These are phyloP conservation scores for Butyriboletus loyo DNA, from an alignment of 768 basidiomycete genomes.

Conservation along the genomic window DNA sequence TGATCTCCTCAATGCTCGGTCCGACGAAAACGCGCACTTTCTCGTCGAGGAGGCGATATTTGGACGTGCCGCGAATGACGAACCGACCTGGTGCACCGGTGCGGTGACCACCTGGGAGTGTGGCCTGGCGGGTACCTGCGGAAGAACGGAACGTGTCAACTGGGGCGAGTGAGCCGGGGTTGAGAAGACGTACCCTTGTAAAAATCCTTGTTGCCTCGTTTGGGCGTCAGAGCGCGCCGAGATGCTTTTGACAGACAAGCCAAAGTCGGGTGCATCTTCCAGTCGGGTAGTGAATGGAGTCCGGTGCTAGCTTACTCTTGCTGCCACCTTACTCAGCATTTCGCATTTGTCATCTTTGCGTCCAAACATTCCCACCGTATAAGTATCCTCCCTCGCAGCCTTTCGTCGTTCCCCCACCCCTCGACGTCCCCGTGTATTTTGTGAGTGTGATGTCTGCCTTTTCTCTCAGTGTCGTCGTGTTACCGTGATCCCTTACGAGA, in stretches of 20 bases:
- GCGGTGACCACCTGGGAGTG: conserved; percentile 77
- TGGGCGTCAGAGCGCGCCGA: conserved; percentile 75
- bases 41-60: conserved; percentile 79
- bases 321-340: conserved; percentile 21
- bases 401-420: not conserved
- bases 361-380: conserved; percentile 22
- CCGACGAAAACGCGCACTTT: conserved; percentile 83
- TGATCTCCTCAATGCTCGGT: conserved; percentile 65
- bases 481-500: not conserved
- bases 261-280: conserved; percentile 63
- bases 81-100: conserved; percentile 89
- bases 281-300: not conserved
- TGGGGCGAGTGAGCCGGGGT: not conserved
- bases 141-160: not conserved
- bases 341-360: conserved; percentile 15
- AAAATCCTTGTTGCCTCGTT: conserved; percentile 91
- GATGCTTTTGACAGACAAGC: conserved; percentile 80
- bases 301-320: no score
- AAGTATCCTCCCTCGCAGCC: conserved; percentile 3
- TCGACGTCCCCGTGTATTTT: conserved; percentile 19
- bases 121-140: conserved; percentile 78
- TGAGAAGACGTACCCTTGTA: conserved; percentile 74
- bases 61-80: conserved; percentile 70
- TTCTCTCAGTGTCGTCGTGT: not conserved
- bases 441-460: conserved; percentile 12